These are phyloP conservation scores for Botrytis byssoidea DNA, from an alignment of 2,329 filamentous ascomycete species.

Conservation along the genomic window DNA sequence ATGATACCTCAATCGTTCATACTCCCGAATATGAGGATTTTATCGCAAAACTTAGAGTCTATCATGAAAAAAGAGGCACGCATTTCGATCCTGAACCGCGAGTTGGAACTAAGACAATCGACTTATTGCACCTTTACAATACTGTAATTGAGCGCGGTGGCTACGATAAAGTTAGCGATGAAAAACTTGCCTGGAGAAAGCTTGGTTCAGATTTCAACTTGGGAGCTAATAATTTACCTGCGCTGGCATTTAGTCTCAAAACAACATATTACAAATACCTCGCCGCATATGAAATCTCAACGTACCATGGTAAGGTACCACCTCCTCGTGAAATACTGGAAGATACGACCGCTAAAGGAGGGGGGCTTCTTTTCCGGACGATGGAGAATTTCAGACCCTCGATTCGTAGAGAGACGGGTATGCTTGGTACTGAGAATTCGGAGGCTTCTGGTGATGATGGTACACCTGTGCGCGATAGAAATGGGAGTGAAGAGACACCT, in stretches of 20 bases:
- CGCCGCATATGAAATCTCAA: constrained; percentile 81
- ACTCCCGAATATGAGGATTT: constrained; percentile 76
- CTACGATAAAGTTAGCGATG: constrained; percentile 79
- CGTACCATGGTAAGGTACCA: constrained; percentile 73
- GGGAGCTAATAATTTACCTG: constrained; percentile 70
- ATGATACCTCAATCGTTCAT: constrained; percentile 37
- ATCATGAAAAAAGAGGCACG: constrained; percentile 78
- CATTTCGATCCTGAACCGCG: constrained; percentile 77
- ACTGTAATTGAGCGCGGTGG: constrained; percentile 74
- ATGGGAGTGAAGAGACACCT: constrained; percentile 49
- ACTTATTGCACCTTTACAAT: constrained; percentile 76
- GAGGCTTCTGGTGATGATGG: constrained; percentile 60
- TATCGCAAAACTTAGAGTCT: constrained; percentile 68
- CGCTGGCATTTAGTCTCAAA: constrained; percentile 84
- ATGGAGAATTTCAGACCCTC: constrained; percentile 68
- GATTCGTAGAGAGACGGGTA: constrained; percentile 44
- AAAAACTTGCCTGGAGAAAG: constrained; percentile 83
- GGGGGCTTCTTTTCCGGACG: constrained; percentile 73
- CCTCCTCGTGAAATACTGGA: constrained; percentile 87
- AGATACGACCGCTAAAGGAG: constrained; percentile 73
- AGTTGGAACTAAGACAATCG: constrained; percentile 72
- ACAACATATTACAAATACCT: constrained; percentile 88
- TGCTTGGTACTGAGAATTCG: constrained; percentile 53
- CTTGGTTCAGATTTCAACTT: constrained; percentile 73
- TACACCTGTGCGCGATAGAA: constrained; percentile 54